Evolutionary conservation across 2,329 filamentous ascomycete genomes (phyloP).

Genomic region (Dothiorella sarmentorum): DNA sequence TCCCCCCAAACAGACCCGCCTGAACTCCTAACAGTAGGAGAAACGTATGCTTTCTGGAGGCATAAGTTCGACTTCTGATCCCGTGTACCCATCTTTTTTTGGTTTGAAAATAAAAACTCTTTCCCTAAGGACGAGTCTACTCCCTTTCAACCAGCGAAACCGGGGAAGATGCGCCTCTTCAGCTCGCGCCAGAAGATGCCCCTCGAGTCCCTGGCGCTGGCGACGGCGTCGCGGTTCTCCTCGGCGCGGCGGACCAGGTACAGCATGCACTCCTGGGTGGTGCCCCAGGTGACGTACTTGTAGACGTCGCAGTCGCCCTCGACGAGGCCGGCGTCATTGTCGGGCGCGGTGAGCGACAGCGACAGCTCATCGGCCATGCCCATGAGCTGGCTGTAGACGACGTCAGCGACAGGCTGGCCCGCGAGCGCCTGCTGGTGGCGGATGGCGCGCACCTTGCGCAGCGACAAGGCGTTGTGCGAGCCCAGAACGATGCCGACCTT

Average conservation of each 20-base stretch:
- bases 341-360: slow-evolving; percentile 39
- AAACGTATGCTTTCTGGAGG: too few relatives aligned
- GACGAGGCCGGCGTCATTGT: slow-evolving; percentile 29
- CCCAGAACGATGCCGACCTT: slow-evolving; percentile 65
- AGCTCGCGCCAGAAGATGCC: slow-evolving; percentile 15
- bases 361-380: slow-evolving; percentile 96
- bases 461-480: slow-evolving; percentile 75
- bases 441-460: slow-evolving; percentile 51
- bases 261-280: slow-evolving; percentile 71
- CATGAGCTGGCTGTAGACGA: slow-evolving; percentile 76
- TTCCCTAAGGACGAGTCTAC: not conserved
- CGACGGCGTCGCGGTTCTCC: slow-evolving; percentile 46
- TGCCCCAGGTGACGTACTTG: slow-evolving; percentile 58
- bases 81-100: too few relatives aligned
- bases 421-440: slow-evolving; percentile 37
- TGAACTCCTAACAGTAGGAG: too few relatives aligned
- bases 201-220: slow-evolving; percentile 6
- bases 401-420: slow-evolving; percentile 46
- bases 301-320: slow-evolving; percentile 40
- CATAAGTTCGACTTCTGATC: not conserved
- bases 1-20: too few relatives aligned
- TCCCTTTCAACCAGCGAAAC: slow-evolving; percentile 5
- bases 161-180: slow-evolving; percentile 8
- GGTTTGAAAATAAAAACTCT: too few relatives aligned
- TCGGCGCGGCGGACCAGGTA: slow-evolving; percentile 60